Conservation (phyloP, 148 eudicot species). For the Fagopyrum tataricum region DNA sequence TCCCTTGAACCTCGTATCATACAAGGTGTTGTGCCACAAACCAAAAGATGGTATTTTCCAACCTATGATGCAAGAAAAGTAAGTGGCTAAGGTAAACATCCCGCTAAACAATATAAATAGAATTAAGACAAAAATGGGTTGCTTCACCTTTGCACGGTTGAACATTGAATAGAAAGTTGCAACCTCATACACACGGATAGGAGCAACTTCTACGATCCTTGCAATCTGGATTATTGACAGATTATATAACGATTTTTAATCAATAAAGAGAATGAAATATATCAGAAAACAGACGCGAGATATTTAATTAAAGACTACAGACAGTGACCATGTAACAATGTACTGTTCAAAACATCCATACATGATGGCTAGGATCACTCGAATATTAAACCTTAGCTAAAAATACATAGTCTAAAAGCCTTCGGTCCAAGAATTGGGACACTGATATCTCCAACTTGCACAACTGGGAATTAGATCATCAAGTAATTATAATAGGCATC, state of each 20-base stretch:
- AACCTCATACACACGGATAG: conserved; percentile 99
- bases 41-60: conserved; percentile 94
- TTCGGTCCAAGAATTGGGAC: not conserved
- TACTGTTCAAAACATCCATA: not conserved
- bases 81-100: not conserved
- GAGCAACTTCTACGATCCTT: conserved; percentile 90
- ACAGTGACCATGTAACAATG: not conserved
- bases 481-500: not conserved
- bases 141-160: conserved; percentile 74
- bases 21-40: conserved; percentile 98
- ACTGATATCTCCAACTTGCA: not conserved
- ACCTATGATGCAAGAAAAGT: conserved; percentile 40
- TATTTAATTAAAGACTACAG: not conserved
- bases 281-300: not conserved
- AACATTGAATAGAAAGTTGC: conserved; percentile 99
- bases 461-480: not conserved
- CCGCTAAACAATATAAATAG: not conserved
- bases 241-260: not conserved
- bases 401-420: conserved; percentile 8
- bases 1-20: conserved; percentile 98
- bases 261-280: not conserved
- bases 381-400: not conserved
- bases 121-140: not conserved
- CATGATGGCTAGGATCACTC: not conserved
- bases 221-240: conserved; percentile 56